These are phyloP conservation scores for Vitis rotundifolia DNA, from an alignment of 164 flowering plant genomes.

Conservation along the genomic window DNA sequence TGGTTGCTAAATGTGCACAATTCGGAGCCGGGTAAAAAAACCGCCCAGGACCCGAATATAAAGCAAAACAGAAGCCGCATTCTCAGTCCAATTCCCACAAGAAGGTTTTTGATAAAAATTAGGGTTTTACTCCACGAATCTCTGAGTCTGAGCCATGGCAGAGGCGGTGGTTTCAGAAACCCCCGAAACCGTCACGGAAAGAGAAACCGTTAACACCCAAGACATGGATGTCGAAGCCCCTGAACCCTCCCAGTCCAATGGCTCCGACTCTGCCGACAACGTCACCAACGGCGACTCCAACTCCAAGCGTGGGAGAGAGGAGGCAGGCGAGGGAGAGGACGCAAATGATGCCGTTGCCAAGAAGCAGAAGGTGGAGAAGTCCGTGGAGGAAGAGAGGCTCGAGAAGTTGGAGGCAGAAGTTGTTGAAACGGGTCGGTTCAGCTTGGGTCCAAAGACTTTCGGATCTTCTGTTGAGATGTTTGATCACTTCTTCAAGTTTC, in stretches of 20 bases:
- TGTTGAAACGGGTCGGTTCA: conserved; percentile 32
- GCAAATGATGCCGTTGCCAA: conserved; percentile 32
- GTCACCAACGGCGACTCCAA: conserved; percentile 12
- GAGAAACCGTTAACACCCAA: conserved; percentile 4
- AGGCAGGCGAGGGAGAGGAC: conserved; percentile 19
- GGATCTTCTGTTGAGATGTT: conserved; percentile 71
- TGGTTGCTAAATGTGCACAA: too few species aligned
- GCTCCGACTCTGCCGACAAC: background rate
- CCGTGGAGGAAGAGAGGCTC: conserved; percentile 38
- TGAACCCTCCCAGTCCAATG: background rate
- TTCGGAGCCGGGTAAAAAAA: too few species aligned
- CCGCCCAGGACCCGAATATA: too few species aligned
- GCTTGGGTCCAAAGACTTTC: conserved; percentile 69
- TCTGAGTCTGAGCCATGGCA: conserved; percentile 17
- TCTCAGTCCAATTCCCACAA: too few species aligned
- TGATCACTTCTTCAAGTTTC: conserved; percentile 76
- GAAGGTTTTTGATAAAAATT: background rate
- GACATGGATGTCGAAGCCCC: conserved; percentile 34
- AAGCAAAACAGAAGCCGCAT: background rate
- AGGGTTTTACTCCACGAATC: conserved; percentile 10
- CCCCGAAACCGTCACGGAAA: conserved; percentile 4
- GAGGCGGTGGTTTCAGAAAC: conserved; percentile 17
- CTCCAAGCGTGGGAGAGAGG: conserved; percentile 52
- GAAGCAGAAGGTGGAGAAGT: conserved; percentile 47
- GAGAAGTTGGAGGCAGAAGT: conserved; percentile 22